Evolutionary conservation across 2,329 filamentous ascomycete species (phyloP).

Genomic region (Helotiales sp.): DNA sequence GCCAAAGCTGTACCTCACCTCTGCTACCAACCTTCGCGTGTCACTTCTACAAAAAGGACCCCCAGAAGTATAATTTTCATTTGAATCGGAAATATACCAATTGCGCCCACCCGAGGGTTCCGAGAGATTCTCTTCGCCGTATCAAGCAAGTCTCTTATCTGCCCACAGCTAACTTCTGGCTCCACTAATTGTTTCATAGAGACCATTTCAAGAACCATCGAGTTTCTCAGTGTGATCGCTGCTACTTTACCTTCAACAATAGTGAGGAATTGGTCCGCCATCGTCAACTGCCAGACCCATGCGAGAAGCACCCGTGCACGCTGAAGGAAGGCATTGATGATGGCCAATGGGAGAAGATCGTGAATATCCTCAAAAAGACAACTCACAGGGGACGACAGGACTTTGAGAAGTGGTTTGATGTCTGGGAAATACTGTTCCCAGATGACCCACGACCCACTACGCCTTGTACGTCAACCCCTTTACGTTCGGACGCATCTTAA

Average conservation of each 20-base stretch:
- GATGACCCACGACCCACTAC: background rate
- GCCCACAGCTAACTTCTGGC: background rate
- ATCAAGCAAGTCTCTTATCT: background rate
- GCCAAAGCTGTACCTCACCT: background rate
- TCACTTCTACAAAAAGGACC: background rate
- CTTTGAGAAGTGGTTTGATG: constrained; percentile 4
- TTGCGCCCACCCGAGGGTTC: background rate
- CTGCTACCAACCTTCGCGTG: background rate
- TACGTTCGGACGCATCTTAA: background rate
- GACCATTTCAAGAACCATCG: constrained; percentile 3
- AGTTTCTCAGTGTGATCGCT: background rate
- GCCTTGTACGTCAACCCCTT: background rate
- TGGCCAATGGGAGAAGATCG: background rate
- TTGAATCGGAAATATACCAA: background rate
- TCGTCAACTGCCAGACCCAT: background rate
- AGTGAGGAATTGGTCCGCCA: background rate
- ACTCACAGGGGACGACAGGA: background rate
- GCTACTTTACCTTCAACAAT: background rate
- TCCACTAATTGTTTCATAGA: background rate
- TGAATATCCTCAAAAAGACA: background rate
- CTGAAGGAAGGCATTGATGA: background rate
- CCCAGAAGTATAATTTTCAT: background rate
- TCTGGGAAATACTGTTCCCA: constrained; percentile 1
- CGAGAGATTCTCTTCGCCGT: background rate
- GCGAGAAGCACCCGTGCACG: background rate